Evolutionary conservation across 805 yeast species (phyloP).

Genomic region (Saturnispora besseyi): DNA sequence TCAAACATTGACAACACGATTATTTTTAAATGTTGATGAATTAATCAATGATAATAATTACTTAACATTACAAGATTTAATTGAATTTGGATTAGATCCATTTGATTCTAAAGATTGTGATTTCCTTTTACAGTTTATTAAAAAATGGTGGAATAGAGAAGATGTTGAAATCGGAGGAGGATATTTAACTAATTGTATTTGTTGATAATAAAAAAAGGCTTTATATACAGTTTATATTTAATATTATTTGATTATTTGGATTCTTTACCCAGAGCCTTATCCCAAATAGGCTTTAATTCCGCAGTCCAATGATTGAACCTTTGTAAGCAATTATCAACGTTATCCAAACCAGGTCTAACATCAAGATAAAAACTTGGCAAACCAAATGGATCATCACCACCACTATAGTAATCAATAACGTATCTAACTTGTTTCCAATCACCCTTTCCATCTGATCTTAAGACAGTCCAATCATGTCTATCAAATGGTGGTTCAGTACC

Average conservation of each 20-base stretch:
- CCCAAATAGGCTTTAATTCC: slow-evolving; percentile 50
- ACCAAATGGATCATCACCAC: slow-evolving; percentile 84
- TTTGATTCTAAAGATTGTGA: slow-evolving; percentile 36
- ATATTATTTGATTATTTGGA: neutral
- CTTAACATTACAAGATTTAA: slow-evolving; percentile 31
- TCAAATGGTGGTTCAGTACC: slow-evolving; percentile 86
- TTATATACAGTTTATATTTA: neutral
- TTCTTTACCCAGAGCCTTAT: slow-evolving; percentile 57
- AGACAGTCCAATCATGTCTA: slow-evolving; percentile 97
- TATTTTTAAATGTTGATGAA: slow-evolving; percentile 33
- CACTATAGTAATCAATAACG: slow-evolving; percentile 88
- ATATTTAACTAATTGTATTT: slow-evolving; percentile 28
- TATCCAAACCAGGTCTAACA: slow-evolving; percentile 91
- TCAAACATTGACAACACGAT: slow-evolving; percentile 37
- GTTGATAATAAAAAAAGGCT: slow-evolving; percentile 14
- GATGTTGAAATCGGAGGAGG: slow-evolving; percentile 36
- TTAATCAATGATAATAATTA: slow-evolving; percentile 23
- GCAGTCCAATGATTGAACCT: slow-evolving; percentile 52
- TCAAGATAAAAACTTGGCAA: slow-evolving; percentile 88
- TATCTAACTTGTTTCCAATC: slow-evolving; percentile 73
- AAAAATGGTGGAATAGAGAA: slow-evolving; percentile 39
- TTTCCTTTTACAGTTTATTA: slow-evolving; percentile 35
- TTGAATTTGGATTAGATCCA: slow-evolving; percentile 54
- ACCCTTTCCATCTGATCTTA: slow-evolving; percentile 47
- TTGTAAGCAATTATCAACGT: slow-evolving; percentile 51